Conservation (phyloP, 805 yeast species). For the Yarrowia divulgata region DNA sequence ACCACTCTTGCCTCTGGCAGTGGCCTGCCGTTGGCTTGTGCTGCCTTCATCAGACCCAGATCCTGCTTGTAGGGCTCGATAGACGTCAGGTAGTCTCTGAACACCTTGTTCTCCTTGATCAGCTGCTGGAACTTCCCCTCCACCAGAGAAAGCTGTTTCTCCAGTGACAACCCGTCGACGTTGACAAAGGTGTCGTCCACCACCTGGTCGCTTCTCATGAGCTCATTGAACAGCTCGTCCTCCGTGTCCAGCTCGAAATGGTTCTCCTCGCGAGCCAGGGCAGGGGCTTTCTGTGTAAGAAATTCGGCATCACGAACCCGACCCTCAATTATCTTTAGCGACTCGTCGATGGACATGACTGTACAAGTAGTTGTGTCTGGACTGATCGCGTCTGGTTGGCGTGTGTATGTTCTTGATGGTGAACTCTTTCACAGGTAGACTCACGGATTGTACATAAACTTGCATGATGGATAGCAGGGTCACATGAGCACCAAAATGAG, state of each 20-base stretch:
- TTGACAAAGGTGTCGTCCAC: conserved; percentile 30
- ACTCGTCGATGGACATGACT: conserved; percentile 2
- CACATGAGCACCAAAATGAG: not conserved
- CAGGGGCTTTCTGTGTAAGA: conserved; percentile 14
- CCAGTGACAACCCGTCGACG: conserved; percentile 15
- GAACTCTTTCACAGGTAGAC: conserved; percentile 3
- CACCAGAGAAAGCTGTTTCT: conserved; percentile 22
- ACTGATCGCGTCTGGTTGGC: conserved; percentile 3
- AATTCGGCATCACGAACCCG: conserved; percentile 23
- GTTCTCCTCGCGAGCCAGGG: not conserved
- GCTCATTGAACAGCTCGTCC: conserved; percentile 33
- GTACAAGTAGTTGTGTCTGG: not conserved
- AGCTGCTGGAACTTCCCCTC: conserved; percentile 33
- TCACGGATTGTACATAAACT: not conserved
- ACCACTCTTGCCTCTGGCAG: conserved; percentile 4
- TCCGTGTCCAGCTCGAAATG: conserved; percentile 30
- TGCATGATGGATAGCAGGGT: conserved; percentile 1
- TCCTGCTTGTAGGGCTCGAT: conserved; percentile 35
- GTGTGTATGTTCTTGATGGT: too few relatives aligned
- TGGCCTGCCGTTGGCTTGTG: not conserved
- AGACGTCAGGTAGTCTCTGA: conserved; percentile 17
- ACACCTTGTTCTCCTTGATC: conserved; percentile 30
- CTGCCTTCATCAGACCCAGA: not conserved
- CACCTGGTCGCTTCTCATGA: conserved; percentile 26
- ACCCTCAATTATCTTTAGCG: conserved; percentile 6